Conservation (phyloP, 202 grass and related monocot genomes). For the Schoenoplectus triqueter region DNA sequence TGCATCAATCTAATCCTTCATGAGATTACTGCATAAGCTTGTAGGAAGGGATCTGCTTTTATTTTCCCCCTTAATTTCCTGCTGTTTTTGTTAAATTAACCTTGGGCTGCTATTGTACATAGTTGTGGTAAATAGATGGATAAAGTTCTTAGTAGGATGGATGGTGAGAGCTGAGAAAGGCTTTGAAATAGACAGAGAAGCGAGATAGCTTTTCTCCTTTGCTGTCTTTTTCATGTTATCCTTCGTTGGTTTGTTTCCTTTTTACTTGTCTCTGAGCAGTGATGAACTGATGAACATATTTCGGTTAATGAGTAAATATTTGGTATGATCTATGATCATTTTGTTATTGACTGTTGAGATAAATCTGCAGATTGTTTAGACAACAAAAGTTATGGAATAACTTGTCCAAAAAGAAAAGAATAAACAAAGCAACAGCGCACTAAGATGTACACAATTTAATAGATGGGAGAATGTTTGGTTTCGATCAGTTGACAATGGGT, state of each 20-base stretch:
- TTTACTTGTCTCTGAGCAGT: neutral
- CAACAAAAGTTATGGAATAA: neutral
- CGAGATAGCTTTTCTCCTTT: slow-evolving; percentile 29
- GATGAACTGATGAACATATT: slow-evolving; percentile 26
- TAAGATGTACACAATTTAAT: too few relatives aligned
- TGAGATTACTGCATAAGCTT: neutral
- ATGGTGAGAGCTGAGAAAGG: slow-evolving; percentile 25
- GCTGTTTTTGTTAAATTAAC: slow-evolving; percentile 25
- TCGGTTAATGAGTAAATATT: slow-evolving; percentile 7
- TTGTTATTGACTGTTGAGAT: neutral
- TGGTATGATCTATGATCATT: slow-evolving; percentile 12
- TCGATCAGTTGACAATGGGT: too few relatives aligned
- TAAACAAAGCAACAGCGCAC: neutral
- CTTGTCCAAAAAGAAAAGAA: neutral
- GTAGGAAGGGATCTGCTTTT: slow-evolving; percentile 18
- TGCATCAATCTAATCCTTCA: neutral
- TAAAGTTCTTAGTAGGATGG: slow-evolving; percentile 15
- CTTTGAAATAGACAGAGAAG: slow-evolving; percentile 7
- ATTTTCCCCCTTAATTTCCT: neutral
- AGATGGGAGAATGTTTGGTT: too few relatives aligned
- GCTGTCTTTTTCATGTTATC: slow-evolving; percentile 26
- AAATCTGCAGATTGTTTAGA: neutral
- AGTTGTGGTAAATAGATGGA: slow-evolving; percentile 14
- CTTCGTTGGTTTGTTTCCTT: neutral
- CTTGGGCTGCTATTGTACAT: neutral